Evolutionary conservation across 371 early-diverging fungal species (phyloP), one percentile per base, ranked within the genome.

Genomic region (Cokeromyces recurvatus): DNA sequence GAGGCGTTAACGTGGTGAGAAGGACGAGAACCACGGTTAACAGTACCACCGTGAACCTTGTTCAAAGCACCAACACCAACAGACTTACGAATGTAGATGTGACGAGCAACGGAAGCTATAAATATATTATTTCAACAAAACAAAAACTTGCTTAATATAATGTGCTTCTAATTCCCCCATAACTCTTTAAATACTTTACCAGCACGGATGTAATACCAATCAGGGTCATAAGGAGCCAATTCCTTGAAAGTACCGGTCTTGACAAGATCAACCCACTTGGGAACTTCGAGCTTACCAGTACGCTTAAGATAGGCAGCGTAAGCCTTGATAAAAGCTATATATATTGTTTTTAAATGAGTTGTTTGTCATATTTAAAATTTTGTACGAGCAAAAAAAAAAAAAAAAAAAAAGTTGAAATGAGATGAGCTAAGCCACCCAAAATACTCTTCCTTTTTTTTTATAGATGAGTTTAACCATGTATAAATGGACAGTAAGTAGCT

Each of bases 191-290:
- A 29, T 31, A 4, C 59, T 75, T 55, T 77, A 89, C 90, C 93
- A 55, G 94, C 94, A 66, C 97, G 94, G 58, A 94, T 75, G 82
- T 91, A 98, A 90, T 84, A 98, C 97, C 97, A 98, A 84, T 98
- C 97, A 53, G 92, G 90, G 66, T 98, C 96, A 76, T 91, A 89
- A 39, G 97, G 97, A 67, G 91, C 91, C 54, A 93, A 82, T 80
- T 96, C 95, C 87, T 95, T 96, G 90, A 75, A 81, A 63, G 92
- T 80, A 59, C 85, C 94, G 61, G 97, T 95, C 88, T 98, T 98
- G 80, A 93, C 96, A 65, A 94, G 74, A 74, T 98, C 96, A 58
- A 94, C 92, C 97, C 96, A 97, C 81, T 87, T 90, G 73, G 97
- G 99, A 62, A 98, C 89, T 66, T 91, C 91, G 72, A 98, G 87